Conservation (phyloP, 2,329 filamentous ascomycete genomes). For the Sporothrix phasma region DNA sequence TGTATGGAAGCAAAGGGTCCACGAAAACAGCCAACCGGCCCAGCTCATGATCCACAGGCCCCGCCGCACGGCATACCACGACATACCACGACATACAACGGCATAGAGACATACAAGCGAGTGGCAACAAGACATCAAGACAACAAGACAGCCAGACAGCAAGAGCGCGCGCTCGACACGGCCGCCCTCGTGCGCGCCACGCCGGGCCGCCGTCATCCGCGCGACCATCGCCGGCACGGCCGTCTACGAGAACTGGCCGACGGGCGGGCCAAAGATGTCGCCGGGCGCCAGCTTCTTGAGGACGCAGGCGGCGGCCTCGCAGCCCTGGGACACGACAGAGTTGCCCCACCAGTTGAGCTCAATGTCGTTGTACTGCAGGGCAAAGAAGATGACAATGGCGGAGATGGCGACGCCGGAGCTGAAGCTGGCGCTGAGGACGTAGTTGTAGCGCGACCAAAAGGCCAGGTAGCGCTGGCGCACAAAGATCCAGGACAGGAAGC, state of each 20-base stretch:
- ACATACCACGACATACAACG: too few species aligned
- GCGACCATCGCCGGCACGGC: too few species aligned
- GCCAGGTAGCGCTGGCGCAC: conserved; percentile 25
- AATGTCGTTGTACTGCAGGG: conserved; percentile 34
- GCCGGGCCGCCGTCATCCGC: too few species aligned
- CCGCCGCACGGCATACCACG: too few species aligned
- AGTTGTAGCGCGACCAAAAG: conserved; percentile 29
- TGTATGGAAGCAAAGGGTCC: too few species aligned
- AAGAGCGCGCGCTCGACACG: too few species aligned
- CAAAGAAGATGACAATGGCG: conserved; percentile 45
- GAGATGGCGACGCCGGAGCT: conserved; percentile 41
- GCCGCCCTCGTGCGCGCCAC: too few species aligned
- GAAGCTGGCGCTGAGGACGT: conserved; percentile 30
- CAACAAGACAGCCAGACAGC: too few species aligned
- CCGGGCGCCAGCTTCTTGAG: conserved; percentile 15
- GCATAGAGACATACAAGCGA: too few species aligned
- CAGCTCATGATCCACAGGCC: too few species aligned
- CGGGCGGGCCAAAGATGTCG: conserved; percentile 17
- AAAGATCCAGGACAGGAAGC: conserved; percentile 33
- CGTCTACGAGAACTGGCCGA: background rate
- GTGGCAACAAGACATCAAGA: too few species aligned
- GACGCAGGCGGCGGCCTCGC: conserved; percentile 19
- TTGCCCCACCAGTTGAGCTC: conserved; percentile 43
- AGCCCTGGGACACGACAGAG: conserved; percentile 19
- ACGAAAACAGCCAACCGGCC: too few species aligned